phyloP scores from a whole-genome alignment of 176 grass and related monocot genomes.

The Ampelocalamus luodianensis region DNA sequence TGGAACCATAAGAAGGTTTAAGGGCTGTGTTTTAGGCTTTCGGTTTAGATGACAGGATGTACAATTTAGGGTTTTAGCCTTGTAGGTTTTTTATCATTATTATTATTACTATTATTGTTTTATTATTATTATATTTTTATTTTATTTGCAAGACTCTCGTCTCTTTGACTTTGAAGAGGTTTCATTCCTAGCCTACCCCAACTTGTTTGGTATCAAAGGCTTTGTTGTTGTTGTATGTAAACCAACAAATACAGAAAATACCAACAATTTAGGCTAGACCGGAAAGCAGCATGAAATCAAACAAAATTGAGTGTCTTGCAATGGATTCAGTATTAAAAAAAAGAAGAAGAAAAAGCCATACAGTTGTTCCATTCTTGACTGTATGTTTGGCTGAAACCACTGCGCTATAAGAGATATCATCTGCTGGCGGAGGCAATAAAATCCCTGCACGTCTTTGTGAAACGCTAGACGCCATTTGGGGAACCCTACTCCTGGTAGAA shows the following conservation, averaged over 20 bases:
- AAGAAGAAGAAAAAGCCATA: constrained; percentile 54
- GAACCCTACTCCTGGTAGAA: constrained; percentile 86
- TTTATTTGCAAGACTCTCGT: too few species aligned
- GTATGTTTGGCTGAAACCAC: constrained; percentile 60
- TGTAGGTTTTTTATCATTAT: too few species aligned
- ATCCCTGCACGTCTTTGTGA: constrained; percentile 76
- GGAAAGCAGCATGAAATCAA: constrained; percentile 24
- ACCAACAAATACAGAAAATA: constrained; percentile 37
- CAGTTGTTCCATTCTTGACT: constrained; percentile 68
- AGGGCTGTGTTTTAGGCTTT: too few species aligned
- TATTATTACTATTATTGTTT: too few species aligned
- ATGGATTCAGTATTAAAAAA: background rate
- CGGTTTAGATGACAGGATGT: too few species aligned
- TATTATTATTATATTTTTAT: too few species aligned
- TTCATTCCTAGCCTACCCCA: too few species aligned
- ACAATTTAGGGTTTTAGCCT: too few species aligned
- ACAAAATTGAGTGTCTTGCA: constrained; percentile 10
- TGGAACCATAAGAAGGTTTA: too few species aligned
- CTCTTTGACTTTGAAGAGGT: too few species aligned
- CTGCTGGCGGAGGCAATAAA: constrained; percentile 77
- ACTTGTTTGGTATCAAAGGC: too few species aligned
- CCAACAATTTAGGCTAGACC: constrained; percentile 9
- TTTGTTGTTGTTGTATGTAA: too few species aligned
- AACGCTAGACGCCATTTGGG: constrained; percentile 79
- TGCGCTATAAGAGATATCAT: constrained; percentile 73